These are phyloP conservation scores for Cercospora canescens DNA, from an alignment of 2,329 filamentous ascomycete species.

Conservation along the genomic window DNA sequence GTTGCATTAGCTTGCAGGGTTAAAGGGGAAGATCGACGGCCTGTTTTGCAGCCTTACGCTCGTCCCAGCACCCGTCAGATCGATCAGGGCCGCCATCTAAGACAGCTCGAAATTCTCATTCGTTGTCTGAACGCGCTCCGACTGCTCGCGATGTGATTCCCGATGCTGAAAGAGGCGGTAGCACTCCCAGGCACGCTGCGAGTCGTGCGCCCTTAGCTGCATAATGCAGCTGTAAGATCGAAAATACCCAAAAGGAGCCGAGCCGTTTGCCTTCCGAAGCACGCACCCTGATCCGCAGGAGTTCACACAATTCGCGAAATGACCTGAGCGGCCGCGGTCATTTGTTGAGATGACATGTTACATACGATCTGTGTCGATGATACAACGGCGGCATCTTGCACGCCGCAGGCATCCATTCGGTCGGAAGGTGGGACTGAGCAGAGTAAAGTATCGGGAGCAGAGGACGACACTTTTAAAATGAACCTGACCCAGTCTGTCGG, in stretches of 20 bases:
- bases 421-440: neutral
- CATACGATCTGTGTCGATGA: neutral
- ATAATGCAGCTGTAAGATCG: slow-evolving; percentile 6
- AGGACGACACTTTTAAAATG: neutral
- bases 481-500: neutral
- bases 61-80: neutral
- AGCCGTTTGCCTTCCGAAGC: neutral
- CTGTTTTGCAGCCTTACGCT: slow-evolving; percentile 8
- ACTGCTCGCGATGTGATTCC: neutral
- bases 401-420: no score
- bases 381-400: neutral
- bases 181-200: slow-evolving; percentile 2
- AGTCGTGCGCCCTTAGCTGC: slow-evolving; percentile 4
- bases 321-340: neutral
- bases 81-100: neutral
- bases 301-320: neutral
- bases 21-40: slow-evolving; percentile 6
- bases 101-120: neutral
- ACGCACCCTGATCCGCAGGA: slow-evolving; percentile 2
- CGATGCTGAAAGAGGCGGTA: neutral
- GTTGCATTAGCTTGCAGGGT: slow-evolving; percentile 9
- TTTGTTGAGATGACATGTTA: neutral
- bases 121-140: neutral
- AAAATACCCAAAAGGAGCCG: slow-evolving; percentile 8
- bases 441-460: no score